Conservation (phyloP, 495 filamentous ascomycete species). For the Podospora anserina region DNA sequence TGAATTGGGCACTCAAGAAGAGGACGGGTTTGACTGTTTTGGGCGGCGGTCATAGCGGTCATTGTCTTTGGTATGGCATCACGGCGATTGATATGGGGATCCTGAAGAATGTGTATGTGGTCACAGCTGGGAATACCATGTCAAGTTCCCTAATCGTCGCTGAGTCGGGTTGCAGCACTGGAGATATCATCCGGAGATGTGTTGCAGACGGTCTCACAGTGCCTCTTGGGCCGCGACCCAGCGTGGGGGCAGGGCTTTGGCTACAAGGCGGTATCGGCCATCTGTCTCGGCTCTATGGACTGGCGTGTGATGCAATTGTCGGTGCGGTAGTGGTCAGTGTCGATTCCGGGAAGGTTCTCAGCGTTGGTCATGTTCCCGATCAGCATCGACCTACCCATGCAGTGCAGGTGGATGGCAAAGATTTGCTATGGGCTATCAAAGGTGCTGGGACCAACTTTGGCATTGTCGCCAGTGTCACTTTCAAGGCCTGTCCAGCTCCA, state of each 20-base stretch:
- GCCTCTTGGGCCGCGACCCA: slow-evolving; percentile 58
- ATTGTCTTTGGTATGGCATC: slow-evolving; percentile 54
- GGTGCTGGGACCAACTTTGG: slow-evolving; percentile 63
- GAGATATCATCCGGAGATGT: slow-evolving; percentile 53
- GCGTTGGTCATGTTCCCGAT: slow-evolving; percentile 51
- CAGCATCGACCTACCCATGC: slow-evolving; percentile 48
- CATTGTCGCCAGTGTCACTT: slow-evolving; percentile 58
- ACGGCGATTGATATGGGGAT: slow-evolving; percentile 57
- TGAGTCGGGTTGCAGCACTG: slow-evolving; percentile 55
- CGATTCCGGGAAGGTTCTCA: slow-evolving; percentile 48
- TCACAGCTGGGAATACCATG: slow-evolving; percentile 29
- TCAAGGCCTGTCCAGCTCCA: slow-evolving; percentile 49
- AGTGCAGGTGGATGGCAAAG: slow-evolving; percentile 47
- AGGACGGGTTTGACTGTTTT: slow-evolving; percentile 49
- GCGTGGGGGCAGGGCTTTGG: slow-evolving; percentile 61
- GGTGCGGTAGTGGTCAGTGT: slow-evolving; percentile 58
- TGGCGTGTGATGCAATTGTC: slow-evolving; percentile 59
- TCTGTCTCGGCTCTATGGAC: slow-evolving; percentile 54
- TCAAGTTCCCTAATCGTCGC: slow-evolving; percentile 46
- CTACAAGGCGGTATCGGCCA: slow-evolving; percentile 65
- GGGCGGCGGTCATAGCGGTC: slow-evolving; percentile 59
- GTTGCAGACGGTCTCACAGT: slow-evolving; percentile 53
- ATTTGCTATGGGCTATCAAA: slow-evolving; percentile 60
- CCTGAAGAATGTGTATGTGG: slow-evolving; percentile 53
- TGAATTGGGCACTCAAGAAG: slow-evolving; percentile 58